These are phyloP conservation scores for Begonia peltatifolia DNA, from an alignment of 306 rosid species.

Conservation along the genomic window DNA sequence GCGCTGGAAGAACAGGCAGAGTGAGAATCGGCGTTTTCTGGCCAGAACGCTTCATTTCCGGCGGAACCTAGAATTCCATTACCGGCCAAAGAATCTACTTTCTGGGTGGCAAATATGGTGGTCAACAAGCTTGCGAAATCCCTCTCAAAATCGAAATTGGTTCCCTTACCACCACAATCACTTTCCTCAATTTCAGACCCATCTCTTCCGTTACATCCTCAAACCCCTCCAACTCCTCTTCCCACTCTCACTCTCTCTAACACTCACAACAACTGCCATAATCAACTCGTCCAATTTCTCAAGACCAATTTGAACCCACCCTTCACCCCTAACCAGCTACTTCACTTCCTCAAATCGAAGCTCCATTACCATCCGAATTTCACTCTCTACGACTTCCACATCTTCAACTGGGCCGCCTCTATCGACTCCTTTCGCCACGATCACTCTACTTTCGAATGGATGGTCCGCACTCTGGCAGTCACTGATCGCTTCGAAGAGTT, in stretches of 20 bases:
- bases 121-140: conserved; percentile 36
- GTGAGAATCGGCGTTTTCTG: too few species aligned
- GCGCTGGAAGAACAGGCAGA: too few species aligned
- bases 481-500: conserved; percentile 41
- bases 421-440: conserved; percentile 71
- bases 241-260: conserved; percentile 32
- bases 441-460: conserved; percentile 66
- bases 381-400: conserved; percentile 60
- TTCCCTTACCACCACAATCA: conserved; percentile 4
- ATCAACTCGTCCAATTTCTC: conserved; percentile 41
- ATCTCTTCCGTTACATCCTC: conserved; percentile 32
- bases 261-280: conserved; percentile 23
- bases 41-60: too few species aligned
- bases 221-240: too few species aligned
- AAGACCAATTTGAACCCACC: conserved; percentile 45
- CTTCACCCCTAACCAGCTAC: conserved; percentile 37
- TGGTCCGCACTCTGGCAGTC: conserved; percentile 50
- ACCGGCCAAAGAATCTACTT: too few species aligned
- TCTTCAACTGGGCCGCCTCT: conserved; percentile 80
- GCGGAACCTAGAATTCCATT: too few species aligned
- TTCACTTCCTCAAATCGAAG: conserved; percentile 63
- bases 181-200: conserved; percentile 42
- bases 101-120: conserved; percentile 12
- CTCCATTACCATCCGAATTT: conserved; percentile 70
- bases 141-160: conserved; percentile 14